Base-by-base conservation (phyloP, 1,284 basidiomycete species). In the Melampsora larici-populina region DNA sequence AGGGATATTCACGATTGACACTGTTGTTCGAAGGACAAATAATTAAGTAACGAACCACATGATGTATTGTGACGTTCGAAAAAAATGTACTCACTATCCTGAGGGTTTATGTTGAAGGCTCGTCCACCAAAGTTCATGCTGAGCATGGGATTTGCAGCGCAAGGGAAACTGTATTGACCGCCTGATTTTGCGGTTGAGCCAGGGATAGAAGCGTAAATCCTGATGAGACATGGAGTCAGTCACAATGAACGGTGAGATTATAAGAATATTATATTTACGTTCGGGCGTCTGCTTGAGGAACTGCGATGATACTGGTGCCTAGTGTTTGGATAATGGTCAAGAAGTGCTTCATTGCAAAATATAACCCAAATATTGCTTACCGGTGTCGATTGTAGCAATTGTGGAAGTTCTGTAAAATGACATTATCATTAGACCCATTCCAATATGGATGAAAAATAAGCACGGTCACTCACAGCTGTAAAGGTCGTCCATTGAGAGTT, bases 371-470 rank as follows among this genome's bases (percentile, higher is more conserved):
- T 8, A 15, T 21, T 60, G 8, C 62, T 51, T 73, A 73, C 70
- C 70, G 18, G 70, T 73, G 70, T 73, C 70, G 36, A 73, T 73
- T 11, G 70, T 73, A 21, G 70, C 70, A 33, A 73, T 46, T 31
- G 8, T 48, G 13, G 70, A 73, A 9, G 70, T 62, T 17, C 70
- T 73, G 4, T 65, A 6, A 33, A 36, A 33, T 6, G 31, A 48
- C 49, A 31, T 2, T 29, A 29, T 29, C 26, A 49, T 49, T 33
- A 17, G 5, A 13, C 13, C 31, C 31, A 43, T 49, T 31, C 21
- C 48, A n/a, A 46, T 0, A 21, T 33, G n/a, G 18, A 48, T 2
- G 13, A 48, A 2, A 46, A n/a, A n/a, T n/a, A 65, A 18, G 9
- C 18, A 18, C 13, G 17, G 26, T 64, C 15, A 48, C 70, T 49